phyloP scores from a whole-genome alignment of 31 red algal genomes.

The Asparagopsis taxiformis region DNA sequence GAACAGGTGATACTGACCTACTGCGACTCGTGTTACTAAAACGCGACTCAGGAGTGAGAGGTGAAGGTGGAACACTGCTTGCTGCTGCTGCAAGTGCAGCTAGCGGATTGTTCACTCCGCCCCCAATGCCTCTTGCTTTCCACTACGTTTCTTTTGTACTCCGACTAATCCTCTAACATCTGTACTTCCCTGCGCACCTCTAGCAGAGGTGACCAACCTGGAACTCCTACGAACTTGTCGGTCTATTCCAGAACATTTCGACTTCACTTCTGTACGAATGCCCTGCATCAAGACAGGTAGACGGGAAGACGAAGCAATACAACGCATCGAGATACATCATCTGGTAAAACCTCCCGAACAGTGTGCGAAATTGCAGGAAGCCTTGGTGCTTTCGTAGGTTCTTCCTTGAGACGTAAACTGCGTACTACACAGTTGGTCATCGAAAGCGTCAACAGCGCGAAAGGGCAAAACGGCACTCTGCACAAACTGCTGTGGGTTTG shows the following conservation, averaged over 20 bases:
- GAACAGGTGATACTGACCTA: constrained; percentile 10
- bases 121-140: not conserved
- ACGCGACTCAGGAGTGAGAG: constrained; percentile 13
- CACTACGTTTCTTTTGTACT: constrained; percentile 15
- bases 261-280: not conserved
- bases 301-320: constrained; percentile 1
- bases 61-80: constrained; percentile 50
- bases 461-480: not conserved
- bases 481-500: too few relatives aligned
- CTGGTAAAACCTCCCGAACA: too few relatives aligned
- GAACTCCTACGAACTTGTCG: constrained; percentile 15
- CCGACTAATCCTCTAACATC: not conserved
- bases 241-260: not conserved
- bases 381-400: too few relatives aligned
- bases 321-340: constrained; percentile 9
- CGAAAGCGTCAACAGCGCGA: not conserved
- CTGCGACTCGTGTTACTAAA: constrained; percentile 19
- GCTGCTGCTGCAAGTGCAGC: constrained; percentile 62
- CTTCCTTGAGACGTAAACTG: too few relatives aligned
- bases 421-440: not conserved
- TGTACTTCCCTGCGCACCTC: not conserved
- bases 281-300: not conserved
- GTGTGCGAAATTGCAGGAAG: too few relatives aligned
- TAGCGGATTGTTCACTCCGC: constrained; percentile 17
- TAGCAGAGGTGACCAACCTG: not conserved